Evolutionary conservation across 75 land plant genomes (phyloP), one percentile per base, ranked within the genome.

Genomic region (Sequoia sempervirens): DNA sequence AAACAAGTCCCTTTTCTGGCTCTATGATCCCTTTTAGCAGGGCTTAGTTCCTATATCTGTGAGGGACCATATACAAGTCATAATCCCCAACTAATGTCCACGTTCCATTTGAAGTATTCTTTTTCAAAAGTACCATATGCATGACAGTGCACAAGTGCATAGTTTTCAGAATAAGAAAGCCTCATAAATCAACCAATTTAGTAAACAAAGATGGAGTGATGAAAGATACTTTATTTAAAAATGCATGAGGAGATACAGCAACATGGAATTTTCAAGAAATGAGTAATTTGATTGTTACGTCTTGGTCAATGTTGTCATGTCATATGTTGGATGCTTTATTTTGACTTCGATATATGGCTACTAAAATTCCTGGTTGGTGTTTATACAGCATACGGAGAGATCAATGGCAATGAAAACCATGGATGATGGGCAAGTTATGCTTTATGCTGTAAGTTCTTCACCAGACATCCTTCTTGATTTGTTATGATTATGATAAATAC

Each of bases 351-450:
- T 43, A n/a, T 45, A 78, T 78, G 50, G 32, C 28, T 45, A 26
- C 80, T 75, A 78, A 78, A n/a, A n/a, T 45, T 45, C 30, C 30
- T 45, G 30, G 30, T 12, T 82, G 61, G 8, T 83, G 20, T 88
- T 18, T 86, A 5, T 83, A 87, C 92, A 94, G 95, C 95, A 91
- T 41, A 87, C 93, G 68, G 92, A 92, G 80, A 95, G 92, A 40
- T 92, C 94, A n/a, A 89, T 93, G 89, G 90, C 90, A 34, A 93
- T 95, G 88, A 97, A 97, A 85, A 96, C 99, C 54, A 92, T 96
- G 88, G 99, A 97, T 86, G 99, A 97, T 91, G 99, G 99, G 10
- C 94, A 93, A 76, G 99, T 97, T 83, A 80, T 94, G 46, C 89
- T 97, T 13, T 89, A 95, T 88, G 91, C 92, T 78, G 97, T 94